Evolutionary conservation across 768 basidiomycete species (phyloP), one percentile per base, ranked within the genome.

Genomic region (Boletus rex-veris): DNA sequence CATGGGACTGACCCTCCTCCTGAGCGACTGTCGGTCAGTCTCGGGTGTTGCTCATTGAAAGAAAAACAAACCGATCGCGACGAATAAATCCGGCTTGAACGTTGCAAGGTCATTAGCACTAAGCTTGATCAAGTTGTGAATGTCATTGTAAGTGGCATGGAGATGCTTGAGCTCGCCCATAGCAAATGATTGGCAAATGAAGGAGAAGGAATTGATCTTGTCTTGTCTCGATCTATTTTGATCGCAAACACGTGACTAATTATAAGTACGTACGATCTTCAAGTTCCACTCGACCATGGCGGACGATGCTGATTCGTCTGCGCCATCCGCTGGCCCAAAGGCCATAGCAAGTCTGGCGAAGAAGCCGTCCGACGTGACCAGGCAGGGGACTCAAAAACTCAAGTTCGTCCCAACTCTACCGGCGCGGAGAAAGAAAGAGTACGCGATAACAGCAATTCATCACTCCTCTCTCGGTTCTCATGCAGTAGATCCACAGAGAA

Each of bases 141-240:
- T 85, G 47, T 96, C 88, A 64, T 96, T 95, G 76, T 97, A 97
- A 18, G 92, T 95, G 52, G 86, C 77, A 52, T 76, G 84, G 68
- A 80, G 62, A 66, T 91, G 90, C 63, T 85, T 69, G 38, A 82
- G 75, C 65, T 75, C 74, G 41, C 19, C 55, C 70, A 77, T 73
- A 26, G 57, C 47, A 42, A 55, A 54, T 33, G 15, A 40, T 21
- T 73, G 21, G 57, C 47, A 42, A 55, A 54, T 33, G 15, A 40
- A 30, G 21, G 18, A 19, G 41, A 37, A 21, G 18, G 35, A 36
- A 2, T 9, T n/a, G 14, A 11, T 8, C 36, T 31, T 7, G 24
- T 15, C 8, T 15, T 4, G 24, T 15, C 8, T 15, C 2, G 43
- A 45, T 44, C 16, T 18, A 7, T 18, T 11, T 15, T 14, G 30